A percentile compares a stretch with the other conserved stretches of the same genome.
Evolutionary conservation across 2,329 filamentous ascomycete genomes (phyloP).

Genomic region (Claviceps spartinae): DNA sequence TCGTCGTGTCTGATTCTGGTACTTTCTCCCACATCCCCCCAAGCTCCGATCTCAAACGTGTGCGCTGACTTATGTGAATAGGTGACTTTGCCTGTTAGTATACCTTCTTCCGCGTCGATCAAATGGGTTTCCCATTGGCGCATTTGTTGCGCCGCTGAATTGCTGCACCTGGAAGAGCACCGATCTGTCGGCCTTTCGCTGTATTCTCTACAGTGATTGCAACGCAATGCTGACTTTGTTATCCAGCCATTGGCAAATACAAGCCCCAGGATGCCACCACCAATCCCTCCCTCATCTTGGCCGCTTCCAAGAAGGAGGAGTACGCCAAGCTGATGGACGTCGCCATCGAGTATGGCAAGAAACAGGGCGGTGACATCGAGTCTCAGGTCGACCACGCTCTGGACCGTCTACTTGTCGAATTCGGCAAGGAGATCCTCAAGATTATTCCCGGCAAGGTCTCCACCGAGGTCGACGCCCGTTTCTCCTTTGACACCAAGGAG

Average conservation of each 20-base stretch:
- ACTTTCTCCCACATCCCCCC: constrained; percentile 29
- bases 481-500: constrained; percentile 88
- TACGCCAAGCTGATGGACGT: constrained; percentile 85
- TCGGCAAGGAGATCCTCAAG: constrained; percentile 92
- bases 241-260: constrained; percentile 90
- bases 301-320: constrained; percentile 94
- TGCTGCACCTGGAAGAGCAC: not conserved
- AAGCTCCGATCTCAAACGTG: constrained; percentile 1
- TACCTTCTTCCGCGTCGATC: not conserved
- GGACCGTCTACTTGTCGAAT: constrained; percentile 91
- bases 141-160: not conserved
- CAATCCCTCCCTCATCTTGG: constrained; percentile 97
- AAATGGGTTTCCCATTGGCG: not conserved
- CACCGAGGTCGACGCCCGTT: constrained; percentile 90
- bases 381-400: constrained; percentile 80
- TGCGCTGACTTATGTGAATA: constrained; percentile 24
- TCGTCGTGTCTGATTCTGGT: constrained; percentile 95
- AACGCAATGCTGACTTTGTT: constrained; percentile 18
- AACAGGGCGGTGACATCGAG: constrained; percentile 53
- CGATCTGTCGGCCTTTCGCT: too few relatives aligned
- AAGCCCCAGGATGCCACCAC: constrained; percentile 99
- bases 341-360: constrained; percentile 77
- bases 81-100: constrained; percentile 67
- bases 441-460: constrained; percentile 98
- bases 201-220: not conserved